Conservation (phyloP, 2,329 filamentous ascomycete species). For the Corynespora cassiicola region DNA sequence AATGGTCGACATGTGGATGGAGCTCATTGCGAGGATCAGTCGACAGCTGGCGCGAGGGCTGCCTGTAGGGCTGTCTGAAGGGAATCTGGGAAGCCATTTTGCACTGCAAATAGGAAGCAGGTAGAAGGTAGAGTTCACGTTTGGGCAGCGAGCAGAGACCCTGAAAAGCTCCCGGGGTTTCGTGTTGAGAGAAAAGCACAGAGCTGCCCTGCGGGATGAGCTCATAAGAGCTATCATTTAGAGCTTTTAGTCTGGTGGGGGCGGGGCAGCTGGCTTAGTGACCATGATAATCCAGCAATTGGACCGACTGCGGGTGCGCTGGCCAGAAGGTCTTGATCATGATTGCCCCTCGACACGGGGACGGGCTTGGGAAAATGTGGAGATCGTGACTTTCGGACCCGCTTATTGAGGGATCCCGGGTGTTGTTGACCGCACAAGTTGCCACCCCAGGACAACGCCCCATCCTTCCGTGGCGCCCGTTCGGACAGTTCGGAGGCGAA, state of each 20-base stretch:
- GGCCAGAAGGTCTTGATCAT: slow-evolving; percentile 13
- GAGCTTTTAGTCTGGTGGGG: slow-evolving; percentile 38
- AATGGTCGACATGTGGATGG: slow-evolving; percentile 64
- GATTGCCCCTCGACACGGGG: slow-evolving; percentile 23
- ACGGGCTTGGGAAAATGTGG: slow-evolving; percentile 31
- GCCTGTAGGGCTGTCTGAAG: slow-evolving; percentile 32
- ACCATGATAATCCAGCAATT: slow-evolving; percentile 24
- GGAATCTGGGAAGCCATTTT: slow-evolving; percentile 33
- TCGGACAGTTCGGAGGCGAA: no score
- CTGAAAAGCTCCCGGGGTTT: slow-evolving; percentile 6
- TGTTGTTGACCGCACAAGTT: slow-evolving; percentile 24
- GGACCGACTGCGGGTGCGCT: slow-evolving; percentile 16
- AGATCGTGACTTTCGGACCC: slow-evolving; percentile 38
- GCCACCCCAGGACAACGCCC: slow-evolving; percentile 26
- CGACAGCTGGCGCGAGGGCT: slow-evolving; percentile 54
- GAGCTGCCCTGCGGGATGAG: slow-evolving; percentile 41
- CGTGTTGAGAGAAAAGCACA: slow-evolving; percentile 39
- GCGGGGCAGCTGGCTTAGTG: slow-evolving; percentile 35
- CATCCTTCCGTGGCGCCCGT: no score
- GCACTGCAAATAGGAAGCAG: slow-evolving; percentile 3
- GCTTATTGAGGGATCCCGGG: slow-evolving; percentile 34
- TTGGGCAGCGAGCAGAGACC: slow-evolving; percentile 1
- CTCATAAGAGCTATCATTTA: slow-evolving; percentile 37
- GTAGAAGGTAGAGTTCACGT: slow-evolving; percentile 4
- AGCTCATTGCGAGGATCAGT: slow-evolving; percentile 63